A percentile compares a stretch with the other conserved stretches of the same genome.
These are phyloP conservation scores for Thermomucor indicae-seudaticae DNA, from an alignment of 371 early-diverging fungal genomes.

Conservation along the genomic window DNA sequence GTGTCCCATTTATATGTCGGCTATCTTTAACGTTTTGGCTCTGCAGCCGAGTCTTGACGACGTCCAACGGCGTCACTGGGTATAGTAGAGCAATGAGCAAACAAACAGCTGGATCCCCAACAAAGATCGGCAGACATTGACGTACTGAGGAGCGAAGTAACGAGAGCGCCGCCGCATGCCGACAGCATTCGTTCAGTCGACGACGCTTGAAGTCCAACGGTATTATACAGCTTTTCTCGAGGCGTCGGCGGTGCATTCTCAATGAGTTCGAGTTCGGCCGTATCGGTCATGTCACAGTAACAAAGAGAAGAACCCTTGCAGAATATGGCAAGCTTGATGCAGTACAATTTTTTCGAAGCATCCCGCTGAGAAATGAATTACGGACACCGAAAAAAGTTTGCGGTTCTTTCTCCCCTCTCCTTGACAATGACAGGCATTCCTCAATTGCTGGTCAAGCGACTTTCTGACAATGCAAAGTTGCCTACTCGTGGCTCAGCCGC, in stretches of 20 bases:
- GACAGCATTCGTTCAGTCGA: conserved; percentile 36
- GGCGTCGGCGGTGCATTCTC: conserved; percentile 11
- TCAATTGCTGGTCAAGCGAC: conserved; percentile 51
- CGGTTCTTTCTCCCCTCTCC: too few relatives aligned
- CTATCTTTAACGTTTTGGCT: conserved; percentile 48
- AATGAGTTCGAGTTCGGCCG: conserved; percentile 12
- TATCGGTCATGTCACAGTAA: conserved; percentile 15
- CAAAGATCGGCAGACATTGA: neutral
- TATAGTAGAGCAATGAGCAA: neutral
- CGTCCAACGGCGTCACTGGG: conserved; percentile 79
- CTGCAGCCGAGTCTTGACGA: conserved; percentile 90
- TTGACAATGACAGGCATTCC: conserved; percentile 8
- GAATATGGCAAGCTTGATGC: too few relatives aligned
- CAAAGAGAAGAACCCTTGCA: too few relatives aligned
- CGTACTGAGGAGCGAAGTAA: conserved; percentile 42
- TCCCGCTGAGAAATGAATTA: too few relatives aligned
- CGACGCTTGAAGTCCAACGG: conserved; percentile 10
- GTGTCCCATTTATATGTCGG: conserved; percentile 23
- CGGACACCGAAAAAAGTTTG: too few relatives aligned
- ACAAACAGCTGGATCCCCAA: neutral
- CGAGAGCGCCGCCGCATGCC: conserved; percentile 38
- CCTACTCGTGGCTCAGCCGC: conserved; percentile 77
- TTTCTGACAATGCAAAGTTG: conserved; percentile 66
- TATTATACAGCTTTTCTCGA: neutral
- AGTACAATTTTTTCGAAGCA: too few relatives aligned